Evolutionary conservation across 305 asterid species (phyloP), one percentile per base, ranked within the genome.

Genomic region (Ilex paraguariensis): DNA sequence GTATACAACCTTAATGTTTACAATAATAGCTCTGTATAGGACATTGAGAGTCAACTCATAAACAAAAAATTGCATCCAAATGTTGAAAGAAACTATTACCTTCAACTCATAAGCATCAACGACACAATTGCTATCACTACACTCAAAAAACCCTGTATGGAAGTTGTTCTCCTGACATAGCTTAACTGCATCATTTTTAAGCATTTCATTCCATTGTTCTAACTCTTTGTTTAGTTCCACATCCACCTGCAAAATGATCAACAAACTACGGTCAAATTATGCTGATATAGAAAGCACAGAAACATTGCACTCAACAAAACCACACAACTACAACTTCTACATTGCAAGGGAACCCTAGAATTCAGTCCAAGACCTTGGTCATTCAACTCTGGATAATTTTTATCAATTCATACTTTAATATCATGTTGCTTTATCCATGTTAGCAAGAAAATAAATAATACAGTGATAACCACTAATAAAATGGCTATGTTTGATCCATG

Each of bases 51-150:
- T 57, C 10, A 13, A 66, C 64, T 40, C 32, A 8, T 16, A n/a
- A 49, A 17, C 32, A 42, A 59, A 66, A 65, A 39, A 57, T 46
- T 32, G 61, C 10, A 32, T 15, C 40, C 61, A 52, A 15, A 53
- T 7, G 12, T 36, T 48, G 13, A 28, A 70, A 39, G 31, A 30
- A 32, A 63, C 52, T 12, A 45, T 57, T 80, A 92, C 98, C 97
- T 92, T 92, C 76, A 92, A 80, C 77, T 92, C 98, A 70, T 92
- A 92, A 67, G 96, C 97, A 81, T 92, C 98, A 63, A 92, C 87
- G 66, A 82, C 91, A 74, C 77, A 81, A 72, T 83, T 86, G 79
- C 78, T 86, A 69, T 92, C 97, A 72, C 86, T 87, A 32, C 96
- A 96, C 82, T 92, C 97, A 75, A 92, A 92, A 78, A 85, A 92